Evolutionary conservation across 2,329 filamentous ascomycete genomes (phyloP).

Genomic region (Byssochlamys sp.): DNA sequence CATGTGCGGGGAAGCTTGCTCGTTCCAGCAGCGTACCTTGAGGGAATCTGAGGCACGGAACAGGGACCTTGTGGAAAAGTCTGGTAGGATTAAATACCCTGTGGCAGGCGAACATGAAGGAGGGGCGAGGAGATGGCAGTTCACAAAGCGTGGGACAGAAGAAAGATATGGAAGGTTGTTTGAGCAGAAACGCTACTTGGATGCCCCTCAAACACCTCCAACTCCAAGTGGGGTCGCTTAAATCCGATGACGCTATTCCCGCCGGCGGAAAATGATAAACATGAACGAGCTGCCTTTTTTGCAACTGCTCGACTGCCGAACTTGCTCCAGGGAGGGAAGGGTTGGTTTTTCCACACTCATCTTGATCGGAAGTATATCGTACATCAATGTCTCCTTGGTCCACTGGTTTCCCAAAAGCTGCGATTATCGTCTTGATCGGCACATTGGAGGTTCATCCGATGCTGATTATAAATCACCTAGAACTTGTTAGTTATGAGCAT

Average conservation of each 20-base stretch:
- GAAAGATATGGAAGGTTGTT: neutral
- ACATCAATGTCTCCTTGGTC: neutral
- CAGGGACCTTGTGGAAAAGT: neutral
- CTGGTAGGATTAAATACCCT: neutral
- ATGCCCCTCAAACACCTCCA: neutral
- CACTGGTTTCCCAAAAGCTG: neutral
- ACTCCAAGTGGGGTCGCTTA: neutral
- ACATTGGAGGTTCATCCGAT: neutral
- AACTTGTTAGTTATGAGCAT: neutral
- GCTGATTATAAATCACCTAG: neutral
- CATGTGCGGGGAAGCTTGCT: constrained; percentile 2
- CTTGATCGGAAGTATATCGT: neutral
- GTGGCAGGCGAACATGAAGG: neutral
- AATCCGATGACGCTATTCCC: neutral
- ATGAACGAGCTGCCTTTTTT: neutral
- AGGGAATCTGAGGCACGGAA: neutral
- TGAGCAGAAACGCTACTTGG: neutral
- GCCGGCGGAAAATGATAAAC: neutral
- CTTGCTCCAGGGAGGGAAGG: neutral
- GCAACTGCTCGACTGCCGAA: neutral
- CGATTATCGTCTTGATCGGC: neutral
- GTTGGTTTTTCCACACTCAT: neutral
- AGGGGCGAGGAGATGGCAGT: neutral
- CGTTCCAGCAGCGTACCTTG: neutral
- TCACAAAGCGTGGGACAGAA: neutral